These are phyloP conservation scores for Didymella pinodella DNA, from an alignment of 2,329 filamentous ascomycete species.

Conservation along the genomic window DNA sequence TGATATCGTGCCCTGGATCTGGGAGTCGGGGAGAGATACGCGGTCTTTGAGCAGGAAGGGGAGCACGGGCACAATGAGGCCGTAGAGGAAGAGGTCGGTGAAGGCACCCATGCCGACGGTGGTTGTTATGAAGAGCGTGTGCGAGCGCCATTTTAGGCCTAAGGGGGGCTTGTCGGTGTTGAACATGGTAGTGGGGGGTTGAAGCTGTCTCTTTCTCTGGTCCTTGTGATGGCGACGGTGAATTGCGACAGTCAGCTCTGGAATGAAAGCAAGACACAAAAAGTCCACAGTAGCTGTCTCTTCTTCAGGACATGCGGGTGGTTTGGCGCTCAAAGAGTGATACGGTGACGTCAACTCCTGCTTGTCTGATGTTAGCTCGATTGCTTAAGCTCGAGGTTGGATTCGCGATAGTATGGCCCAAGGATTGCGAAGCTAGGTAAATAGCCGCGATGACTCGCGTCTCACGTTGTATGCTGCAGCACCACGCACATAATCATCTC, in stretches of 20 bases:
- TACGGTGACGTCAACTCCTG: slow-evolving; percentile 4
- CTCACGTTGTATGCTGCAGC: not conserved
- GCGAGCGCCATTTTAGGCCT: slow-evolving; percentile 61
- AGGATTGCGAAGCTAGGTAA: not conserved
- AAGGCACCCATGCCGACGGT: slow-evolving; percentile 66
- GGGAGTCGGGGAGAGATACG: slow-evolving; percentile 56
- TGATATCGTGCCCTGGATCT: slow-evolving; percentile 63
- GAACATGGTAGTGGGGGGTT: not conserved
- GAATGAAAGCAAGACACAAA: not conserved
- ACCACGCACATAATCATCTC: not conserved
- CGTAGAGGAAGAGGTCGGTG: slow-evolving; percentile 67
- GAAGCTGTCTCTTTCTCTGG: not conserved
- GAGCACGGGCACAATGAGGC: slow-evolving; percentile 65
- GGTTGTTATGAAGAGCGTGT: slow-evolving; percentile 64
- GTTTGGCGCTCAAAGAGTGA: not conserved
- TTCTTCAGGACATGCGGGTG: not conserved
- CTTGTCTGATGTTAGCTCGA: slow-evolving; percentile 5
- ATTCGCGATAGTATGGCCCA: not conserved
- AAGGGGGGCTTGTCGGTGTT: slow-evolving; percentile 22
- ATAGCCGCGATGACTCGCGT: no score
- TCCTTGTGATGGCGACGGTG: not conserved
- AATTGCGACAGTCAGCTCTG: no score
- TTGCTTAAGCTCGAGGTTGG: not conserved
- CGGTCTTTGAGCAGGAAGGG: slow-evolving; percentile 65
- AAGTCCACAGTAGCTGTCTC: not conserved